Conservation (phyloP, 306 rosid species). For the Lathyrus oleraceus region DNA sequence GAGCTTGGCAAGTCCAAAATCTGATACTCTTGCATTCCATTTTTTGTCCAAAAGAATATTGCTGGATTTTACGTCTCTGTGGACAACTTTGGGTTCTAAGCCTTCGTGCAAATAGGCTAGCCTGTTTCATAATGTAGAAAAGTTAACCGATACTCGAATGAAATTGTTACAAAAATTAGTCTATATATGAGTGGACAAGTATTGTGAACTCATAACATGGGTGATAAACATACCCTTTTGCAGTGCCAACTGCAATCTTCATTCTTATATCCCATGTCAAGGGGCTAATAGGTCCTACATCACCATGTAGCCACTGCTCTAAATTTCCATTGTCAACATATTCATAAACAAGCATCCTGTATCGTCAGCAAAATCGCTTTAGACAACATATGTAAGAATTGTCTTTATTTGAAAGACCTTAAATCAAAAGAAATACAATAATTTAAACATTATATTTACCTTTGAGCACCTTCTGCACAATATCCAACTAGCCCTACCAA, state of each 20-base stretch:
- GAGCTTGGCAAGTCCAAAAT: constrained; percentile 96
- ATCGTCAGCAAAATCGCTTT: constrained; percentile 1
- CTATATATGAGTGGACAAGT: neutral
- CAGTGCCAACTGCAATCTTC: constrained; percentile 90
- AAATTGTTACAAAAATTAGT: neutral
- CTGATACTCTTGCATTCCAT: constrained; percentile 92
- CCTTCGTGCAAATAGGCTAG: constrained; percentile 97
- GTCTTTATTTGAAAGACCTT: constrained; percentile 16
- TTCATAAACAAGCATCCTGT: constrained; percentile 97
- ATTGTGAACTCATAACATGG: no score
- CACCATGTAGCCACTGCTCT: constrained; percentile 99
- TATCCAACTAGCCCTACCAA: constrained; percentile 91
- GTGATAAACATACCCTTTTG: constrained; percentile 67
- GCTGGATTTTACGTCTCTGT: constrained; percentile 93
- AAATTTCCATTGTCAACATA: constrained; percentile 90
- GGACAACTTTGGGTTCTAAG: constrained; percentile 97
- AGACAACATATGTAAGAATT: constrained; percentile 1
- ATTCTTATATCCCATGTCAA: constrained; percentile 87
- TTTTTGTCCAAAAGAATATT: constrained; percentile 90
- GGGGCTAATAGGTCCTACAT: constrained; percentile 91
- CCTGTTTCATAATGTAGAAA: constrained; percentile 48
- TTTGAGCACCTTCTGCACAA: constrained; percentile 90
- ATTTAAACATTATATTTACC: constrained; percentile 55
- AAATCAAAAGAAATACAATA: constrained; percentile 18
- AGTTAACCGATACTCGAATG: neutral